Evolutionary conservation across 495 filamentous ascomycete genomes (phyloP).

Genomic region (Mytilinidion resinicola): DNA sequence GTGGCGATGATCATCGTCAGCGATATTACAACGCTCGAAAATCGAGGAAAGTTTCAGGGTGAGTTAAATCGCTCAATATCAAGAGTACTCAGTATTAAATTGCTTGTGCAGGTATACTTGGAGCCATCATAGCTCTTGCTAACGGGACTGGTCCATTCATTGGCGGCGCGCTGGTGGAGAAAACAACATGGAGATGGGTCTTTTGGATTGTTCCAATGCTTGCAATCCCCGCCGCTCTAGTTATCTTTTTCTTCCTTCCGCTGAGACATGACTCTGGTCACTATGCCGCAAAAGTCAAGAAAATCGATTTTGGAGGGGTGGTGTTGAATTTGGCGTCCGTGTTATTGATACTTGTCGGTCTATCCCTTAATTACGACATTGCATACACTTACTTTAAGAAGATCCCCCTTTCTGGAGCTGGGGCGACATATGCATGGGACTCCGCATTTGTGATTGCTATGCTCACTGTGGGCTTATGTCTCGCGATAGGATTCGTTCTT

Average conservation of each 20-base stretch:
- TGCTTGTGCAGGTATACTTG: constrained; percentile 22
- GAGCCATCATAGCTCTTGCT: constrained; percentile 27
- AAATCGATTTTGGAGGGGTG: constrained; percentile 53
- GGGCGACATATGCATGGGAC: constrained; percentile 54
- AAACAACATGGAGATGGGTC: constrained; percentile 29
- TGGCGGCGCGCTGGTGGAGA: constrained; percentile 26
- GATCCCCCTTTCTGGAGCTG: constrained; percentile 59
- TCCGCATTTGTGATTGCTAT: constrained; percentile 58
- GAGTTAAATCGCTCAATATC: neutral
- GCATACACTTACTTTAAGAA: no score
- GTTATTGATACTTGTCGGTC: constrained; percentile 43
- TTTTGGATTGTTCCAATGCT: constrained; percentile 30
- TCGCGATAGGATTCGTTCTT: constrained; percentile 45
- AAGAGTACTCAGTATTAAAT: neutral
- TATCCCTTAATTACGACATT: no score
- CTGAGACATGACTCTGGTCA: constrained; percentile 32
- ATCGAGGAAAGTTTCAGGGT: constrained; percentile 35
- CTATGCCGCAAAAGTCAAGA: constrained; percentile 39
- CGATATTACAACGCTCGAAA: constrained; percentile 31
- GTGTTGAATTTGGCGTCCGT: constrained; percentile 47
- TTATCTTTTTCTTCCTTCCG: constrained; percentile 38
- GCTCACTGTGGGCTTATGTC: constrained; percentile 47
- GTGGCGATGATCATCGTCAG: constrained; percentile 34
- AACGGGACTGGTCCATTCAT: constrained; percentile 31
- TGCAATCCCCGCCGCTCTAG: constrained; percentile 23